Evolutionary conservation across 2,329 filamentous ascomycete genomes (phyloP), one percentile per base, ranked within the genome.

Genomic region (Aureobasidium pullulans): DNA sequence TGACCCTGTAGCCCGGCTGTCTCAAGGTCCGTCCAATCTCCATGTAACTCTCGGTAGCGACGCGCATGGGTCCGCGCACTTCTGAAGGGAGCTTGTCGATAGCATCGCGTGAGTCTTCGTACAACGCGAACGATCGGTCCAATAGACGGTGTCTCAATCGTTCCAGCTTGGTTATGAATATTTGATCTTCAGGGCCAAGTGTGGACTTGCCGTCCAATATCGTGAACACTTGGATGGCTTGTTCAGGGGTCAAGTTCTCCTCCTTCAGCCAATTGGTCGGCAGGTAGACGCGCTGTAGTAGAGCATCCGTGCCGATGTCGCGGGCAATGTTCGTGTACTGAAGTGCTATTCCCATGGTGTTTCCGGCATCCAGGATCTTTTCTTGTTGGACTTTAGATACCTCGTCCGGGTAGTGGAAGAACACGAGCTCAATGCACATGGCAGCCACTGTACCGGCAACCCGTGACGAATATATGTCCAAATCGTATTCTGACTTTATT

Each of bases 271-370:
- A 90, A 0, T 73, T 72, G 0, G 76, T 75, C 0, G 88, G 88
- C 4, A 90, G 72, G 67, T 91, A 91, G 6, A 89, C 86, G 6
- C 88, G 80, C 1, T 78, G 78, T 37, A 88, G 82, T 13, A 74
- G 72, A 0, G 87, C 85, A 65, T 90, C 88, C 2, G 84, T 82
- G 3, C 75, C 71, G n/a, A 90, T 84, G 66, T 91, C 88, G 23
- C 88, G 83, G 3, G 86, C 84, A 62, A 91, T 89, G 66, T 90
- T 91, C 66, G 89, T 82, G 65, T 87, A 89, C 66, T 91, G 87
- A n/a, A 90, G 73, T 1, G 87, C 87, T 36, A 87, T 79, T 0
- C 88, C 88, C 87, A 90, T 90, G 31, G 78, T 76, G 19, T 78
- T 76, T 1, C 85, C 85, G 0, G 84, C 81, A 15, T 74, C 67